These are phyloP conservation scores for Scenedesmus sp. DNA, from an alignment of 163 green algal species.

Conservation along the genomic window DNA sequence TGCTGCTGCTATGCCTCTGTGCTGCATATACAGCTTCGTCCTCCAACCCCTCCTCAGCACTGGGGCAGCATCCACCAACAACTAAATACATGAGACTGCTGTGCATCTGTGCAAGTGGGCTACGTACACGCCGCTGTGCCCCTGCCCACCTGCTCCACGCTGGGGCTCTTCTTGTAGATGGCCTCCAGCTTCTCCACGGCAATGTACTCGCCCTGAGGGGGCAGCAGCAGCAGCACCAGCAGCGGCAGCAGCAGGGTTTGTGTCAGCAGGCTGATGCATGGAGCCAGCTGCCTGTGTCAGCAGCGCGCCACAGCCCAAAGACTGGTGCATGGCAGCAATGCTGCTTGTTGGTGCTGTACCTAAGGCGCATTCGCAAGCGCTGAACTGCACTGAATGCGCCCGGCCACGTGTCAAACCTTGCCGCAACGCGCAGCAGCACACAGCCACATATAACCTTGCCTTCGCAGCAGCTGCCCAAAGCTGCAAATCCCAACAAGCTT, in stretches of 20 bases:
- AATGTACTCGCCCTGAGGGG: slow-evolving; percentile 91
- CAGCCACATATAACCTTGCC: too few species aligned
- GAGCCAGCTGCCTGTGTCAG: neutral
- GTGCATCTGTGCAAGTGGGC: neutral
- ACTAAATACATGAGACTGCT: neutral
- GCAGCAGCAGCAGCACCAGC: neutral
- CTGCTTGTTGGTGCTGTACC: neutral
- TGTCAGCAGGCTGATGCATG: neutral
- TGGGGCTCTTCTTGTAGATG: slow-evolving; percentile 85
- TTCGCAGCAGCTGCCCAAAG: too few species aligned
- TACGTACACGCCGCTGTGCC: neutral
- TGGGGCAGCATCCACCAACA: neutral
- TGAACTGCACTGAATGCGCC: too few species aligned
- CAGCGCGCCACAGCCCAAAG: neutral
- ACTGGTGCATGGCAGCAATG: neutral
- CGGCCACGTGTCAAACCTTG: too few species aligned
- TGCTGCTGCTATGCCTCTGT: too few species aligned
- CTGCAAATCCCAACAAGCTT: neutral
- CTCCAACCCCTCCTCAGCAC: too few species aligned
- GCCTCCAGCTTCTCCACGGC: slow-evolving; percentile 97
- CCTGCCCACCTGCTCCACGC: slow-evolving; percentile 81
- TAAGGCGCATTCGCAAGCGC: too few species aligned
- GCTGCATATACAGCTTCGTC: neutral
- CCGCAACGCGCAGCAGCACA: too few species aligned
- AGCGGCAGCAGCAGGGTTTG: neutral